Conservation (phyloP, 2,329 filamentous ascomycete genomes). For the Aspergillus quadrilineatus region DNA sequence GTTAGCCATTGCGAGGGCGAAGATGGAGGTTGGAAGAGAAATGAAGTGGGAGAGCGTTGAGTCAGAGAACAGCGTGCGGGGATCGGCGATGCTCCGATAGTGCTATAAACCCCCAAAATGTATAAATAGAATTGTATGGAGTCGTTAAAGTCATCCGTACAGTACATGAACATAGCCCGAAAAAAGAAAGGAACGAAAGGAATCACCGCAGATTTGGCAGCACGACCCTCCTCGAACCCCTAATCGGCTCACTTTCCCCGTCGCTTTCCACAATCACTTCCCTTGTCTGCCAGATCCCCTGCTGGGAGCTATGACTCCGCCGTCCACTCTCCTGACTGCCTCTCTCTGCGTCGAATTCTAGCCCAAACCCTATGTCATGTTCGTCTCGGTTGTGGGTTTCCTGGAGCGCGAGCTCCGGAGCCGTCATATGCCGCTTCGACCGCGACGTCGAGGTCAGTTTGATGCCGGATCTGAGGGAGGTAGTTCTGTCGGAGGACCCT, state of each 20-base stretch:
- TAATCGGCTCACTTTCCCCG: background rate
- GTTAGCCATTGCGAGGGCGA: constrained; percentile 1
- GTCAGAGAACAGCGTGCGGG: background rate
- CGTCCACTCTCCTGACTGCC: background rate
- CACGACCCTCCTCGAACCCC: background rate
- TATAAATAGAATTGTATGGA: background rate
- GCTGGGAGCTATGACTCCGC: constrained; percentile 1
- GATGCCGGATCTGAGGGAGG: constrained; percentile 5
- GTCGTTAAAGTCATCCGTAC: background rate
- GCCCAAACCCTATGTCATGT: background rate
- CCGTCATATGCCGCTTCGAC: constrained; percentile 3
- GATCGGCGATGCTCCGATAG: background rate
- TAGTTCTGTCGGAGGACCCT: background rate
- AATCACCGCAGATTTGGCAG: background rate
- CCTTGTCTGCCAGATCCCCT: constrained; percentile 15
- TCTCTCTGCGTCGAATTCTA: background rate
- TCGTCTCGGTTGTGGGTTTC: background rate
- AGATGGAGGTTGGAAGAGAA: background rate
- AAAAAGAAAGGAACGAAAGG: background rate
- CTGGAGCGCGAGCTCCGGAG: constrained; percentile 13
- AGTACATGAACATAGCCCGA: background rate
- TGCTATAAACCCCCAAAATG: background rate
- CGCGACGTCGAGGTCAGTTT: constrained; percentile 8
- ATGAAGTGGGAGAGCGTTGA: background rate
- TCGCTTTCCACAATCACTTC: constrained; percentile 9